These are phyloP conservation scores for Rhododendron ovatum DNA, from an alignment of 148 eudicot genomes.

Conservation along the genomic window DNA sequence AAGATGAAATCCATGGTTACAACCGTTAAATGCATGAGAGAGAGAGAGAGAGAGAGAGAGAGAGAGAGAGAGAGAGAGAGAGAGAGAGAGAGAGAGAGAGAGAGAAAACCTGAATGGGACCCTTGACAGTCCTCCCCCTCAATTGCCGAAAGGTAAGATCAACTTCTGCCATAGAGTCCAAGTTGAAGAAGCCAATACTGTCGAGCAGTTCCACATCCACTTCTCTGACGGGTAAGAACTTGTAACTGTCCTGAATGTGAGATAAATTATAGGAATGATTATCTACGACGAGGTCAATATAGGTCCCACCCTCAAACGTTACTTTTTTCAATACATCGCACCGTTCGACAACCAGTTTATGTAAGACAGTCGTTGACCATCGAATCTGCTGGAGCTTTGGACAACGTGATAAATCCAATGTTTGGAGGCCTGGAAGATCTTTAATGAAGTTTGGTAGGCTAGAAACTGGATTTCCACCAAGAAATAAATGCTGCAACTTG, in stretches of 20 bases:
- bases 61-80: not conserved
- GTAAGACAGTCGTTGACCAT: not conserved
- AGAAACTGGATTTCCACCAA: not conserved
- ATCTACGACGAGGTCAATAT: too few relatives aligned
- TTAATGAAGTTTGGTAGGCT: not conserved
- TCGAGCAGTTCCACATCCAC: not conserved
- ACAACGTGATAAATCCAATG: not conserved
- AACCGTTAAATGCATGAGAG: too few relatives aligned
- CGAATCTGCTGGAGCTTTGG: not conserved
- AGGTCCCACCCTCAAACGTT: not conserved
- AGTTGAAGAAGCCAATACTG: not conserved
- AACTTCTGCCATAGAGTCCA: not conserved
- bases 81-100: not conserved
- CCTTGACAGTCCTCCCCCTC: too few relatives aligned
- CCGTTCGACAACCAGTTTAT: not conserved
- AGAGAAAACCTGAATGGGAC: not conserved
- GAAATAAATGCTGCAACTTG: not conserved
- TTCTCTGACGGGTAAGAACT: not conserved
- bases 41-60: not conserved
- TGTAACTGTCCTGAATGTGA: not conserved
- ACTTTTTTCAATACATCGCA: not conserved
- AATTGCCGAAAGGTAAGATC: too few relatives aligned
- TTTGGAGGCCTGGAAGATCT: not conserved
- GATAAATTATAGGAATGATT: too few relatives aligned
- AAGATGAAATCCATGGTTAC: not conserved